Conservation (phyloP, 163 green algal genomes). For the Chloromonas sp. region DNA sequence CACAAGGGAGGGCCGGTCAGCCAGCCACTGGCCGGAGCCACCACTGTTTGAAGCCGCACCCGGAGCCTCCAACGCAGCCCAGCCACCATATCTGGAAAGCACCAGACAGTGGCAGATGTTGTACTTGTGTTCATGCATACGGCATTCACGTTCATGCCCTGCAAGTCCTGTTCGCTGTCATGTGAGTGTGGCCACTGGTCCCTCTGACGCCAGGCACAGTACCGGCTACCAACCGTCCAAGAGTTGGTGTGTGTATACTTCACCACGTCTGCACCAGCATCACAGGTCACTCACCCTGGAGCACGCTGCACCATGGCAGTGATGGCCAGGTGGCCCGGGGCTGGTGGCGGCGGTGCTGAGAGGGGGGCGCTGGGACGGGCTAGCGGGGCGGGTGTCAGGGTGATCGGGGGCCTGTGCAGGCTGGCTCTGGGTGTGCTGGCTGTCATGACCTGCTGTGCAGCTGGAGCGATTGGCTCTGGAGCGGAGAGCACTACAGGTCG, state of each 20-base stretch:
- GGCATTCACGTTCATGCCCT: too few relatives aligned
- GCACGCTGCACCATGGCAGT: not conserved
- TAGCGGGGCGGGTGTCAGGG: not conserved
- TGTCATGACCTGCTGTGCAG: slow-evolving; percentile 1
- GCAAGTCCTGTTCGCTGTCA: too few relatives aligned
- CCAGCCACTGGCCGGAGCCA: not conserved
- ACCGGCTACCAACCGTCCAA: too few relatives aligned
- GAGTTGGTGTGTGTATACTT: too few relatives aligned
- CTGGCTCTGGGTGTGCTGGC: not conserved
- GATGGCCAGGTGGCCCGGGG: not conserved
- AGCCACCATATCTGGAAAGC: not conserved
- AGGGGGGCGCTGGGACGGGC: not conserved
- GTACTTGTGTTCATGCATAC: too few relatives aligned
- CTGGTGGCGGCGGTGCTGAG: not conserved
- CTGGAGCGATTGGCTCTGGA: too few relatives aligned
- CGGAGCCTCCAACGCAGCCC: not conserved
- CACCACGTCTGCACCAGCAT: too few relatives aligned
- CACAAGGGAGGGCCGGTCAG: slow-evolving; percentile 14
- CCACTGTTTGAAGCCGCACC: not conserved
- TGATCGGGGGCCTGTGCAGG: not conserved
- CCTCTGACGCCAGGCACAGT: too few relatives aligned
- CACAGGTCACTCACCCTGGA: not conserved
- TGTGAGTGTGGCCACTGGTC: too few relatives aligned
- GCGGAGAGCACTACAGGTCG: too few relatives aligned
- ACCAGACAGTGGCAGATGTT: too few relatives aligned